Evolutionary conservation across 1,284 basidiomycete genomes (phyloP).

Genomic region (Rhodotorula sp.): DNA sequence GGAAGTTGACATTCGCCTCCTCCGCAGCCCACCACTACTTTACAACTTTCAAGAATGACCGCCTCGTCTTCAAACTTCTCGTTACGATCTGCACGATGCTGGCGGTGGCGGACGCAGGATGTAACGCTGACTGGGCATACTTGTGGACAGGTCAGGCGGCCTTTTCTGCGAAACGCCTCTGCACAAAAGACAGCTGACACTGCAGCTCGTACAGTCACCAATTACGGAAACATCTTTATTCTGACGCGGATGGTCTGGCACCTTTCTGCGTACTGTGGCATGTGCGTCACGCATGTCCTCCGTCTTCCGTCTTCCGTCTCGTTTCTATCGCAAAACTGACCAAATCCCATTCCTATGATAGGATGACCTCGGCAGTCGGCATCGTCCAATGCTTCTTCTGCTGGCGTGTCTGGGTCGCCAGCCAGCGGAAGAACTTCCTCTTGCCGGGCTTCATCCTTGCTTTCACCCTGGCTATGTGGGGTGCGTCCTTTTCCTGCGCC

Average conservation of each 20-base stretch:
- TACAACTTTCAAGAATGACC: background rate
- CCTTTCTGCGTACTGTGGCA: background rate
- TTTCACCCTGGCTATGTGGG: background rate
- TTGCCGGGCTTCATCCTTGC: background rate
- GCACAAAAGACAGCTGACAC: background rate
- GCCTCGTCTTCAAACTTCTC: background rate
- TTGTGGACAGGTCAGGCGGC: background rate
- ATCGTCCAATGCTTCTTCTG: background rate
- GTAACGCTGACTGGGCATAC: background rate
- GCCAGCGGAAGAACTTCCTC: background rate
- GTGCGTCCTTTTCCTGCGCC: background rate
- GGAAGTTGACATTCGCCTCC: too few relatives aligned
- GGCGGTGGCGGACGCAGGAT: background rate
- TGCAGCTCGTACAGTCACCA: background rate
- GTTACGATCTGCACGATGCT: background rate
- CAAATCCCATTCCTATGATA: background rate
- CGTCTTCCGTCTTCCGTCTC: background rate
- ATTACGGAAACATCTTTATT: background rate
- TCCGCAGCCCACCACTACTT: background rate
- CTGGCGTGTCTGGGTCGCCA: constrained; percentile 2
- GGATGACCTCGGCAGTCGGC: background rate
- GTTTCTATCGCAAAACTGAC: too few relatives aligned
- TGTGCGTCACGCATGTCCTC: background rate
- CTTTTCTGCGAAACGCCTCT: background rate
- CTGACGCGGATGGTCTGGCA: background rate